Conservation (phyloP, 495 filamentous ascomycete genomes). For the Podospora comata region DNA sequence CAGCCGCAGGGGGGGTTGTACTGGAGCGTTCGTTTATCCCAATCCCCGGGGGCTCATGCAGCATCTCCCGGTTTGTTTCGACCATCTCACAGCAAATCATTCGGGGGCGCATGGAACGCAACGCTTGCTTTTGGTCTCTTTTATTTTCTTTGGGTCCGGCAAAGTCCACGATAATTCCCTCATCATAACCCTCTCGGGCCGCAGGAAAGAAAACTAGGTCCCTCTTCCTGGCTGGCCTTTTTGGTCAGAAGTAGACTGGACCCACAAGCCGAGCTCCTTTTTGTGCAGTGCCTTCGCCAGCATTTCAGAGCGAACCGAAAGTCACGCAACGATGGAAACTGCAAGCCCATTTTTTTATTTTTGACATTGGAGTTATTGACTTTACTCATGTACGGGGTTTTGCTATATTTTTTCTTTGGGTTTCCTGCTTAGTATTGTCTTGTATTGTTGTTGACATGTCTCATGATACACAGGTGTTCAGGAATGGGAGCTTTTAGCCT, state of each 20-base stretch:
- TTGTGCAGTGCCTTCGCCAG: background rate
- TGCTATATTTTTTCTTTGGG: slow-evolving; percentile 17
- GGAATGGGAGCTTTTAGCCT: slow-evolving; percentile 14
- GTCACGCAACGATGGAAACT: background rate
- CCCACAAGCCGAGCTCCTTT: background rate
- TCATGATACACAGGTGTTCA: slow-evolving; percentile 21
- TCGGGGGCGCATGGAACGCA: background rate
- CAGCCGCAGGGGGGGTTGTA: background rate
- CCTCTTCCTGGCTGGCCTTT: background rate
- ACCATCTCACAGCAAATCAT: background rate
- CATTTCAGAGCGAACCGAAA: background rate
- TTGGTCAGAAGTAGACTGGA: background rate
- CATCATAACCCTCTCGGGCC: background rate
- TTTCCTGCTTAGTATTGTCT: slow-evolving; percentile 9
- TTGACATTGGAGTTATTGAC: background rate
- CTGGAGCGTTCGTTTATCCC: background rate
- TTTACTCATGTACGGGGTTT: background rate
- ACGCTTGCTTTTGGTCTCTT: background rate
- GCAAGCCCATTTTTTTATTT: background rate
- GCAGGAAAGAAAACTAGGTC: background rate
- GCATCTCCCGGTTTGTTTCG: background rate
- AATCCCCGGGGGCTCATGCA: background rate
- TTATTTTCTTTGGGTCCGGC: background rate
- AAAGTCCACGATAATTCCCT: slow-evolving; percentile 4
- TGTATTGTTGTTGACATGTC: background rate